phyloP scores from a whole-genome alignment of 75 land plant species.

The Selaginella moellendorffii region DNA sequence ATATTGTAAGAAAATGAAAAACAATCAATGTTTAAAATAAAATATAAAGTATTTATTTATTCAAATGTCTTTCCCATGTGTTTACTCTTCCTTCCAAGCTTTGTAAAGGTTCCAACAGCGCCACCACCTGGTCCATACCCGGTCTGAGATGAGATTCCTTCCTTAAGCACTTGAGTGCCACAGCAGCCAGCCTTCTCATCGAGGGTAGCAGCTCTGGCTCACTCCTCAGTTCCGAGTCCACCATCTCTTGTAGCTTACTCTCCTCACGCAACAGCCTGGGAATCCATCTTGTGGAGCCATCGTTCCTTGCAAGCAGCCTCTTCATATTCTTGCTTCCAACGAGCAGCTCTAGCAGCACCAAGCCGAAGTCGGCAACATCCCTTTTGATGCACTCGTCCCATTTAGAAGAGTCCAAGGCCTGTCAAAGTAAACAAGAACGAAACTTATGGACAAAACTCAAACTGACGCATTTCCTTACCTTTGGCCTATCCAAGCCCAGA shows the following conservation, averaged over 20 bases:
- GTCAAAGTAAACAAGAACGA: too few relatives aligned
- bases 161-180: not conserved
- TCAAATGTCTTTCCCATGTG: too few relatives aligned
- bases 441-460: too few relatives aligned
- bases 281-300: not conserved
- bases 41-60: too few relatives aligned
- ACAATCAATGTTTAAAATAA: too few relatives aligned
- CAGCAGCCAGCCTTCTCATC: not conserved
- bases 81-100: too few relatives aligned
- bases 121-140: not conserved
- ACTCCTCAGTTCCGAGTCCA: not conserved
- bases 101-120: not conserved
- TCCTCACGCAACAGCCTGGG: not conserved
- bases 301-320: not conserved
- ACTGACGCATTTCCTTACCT: too few relatives aligned
- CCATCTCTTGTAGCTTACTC: not conserved
- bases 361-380: not conserved
- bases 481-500: not conserved
- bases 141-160: not conserved
- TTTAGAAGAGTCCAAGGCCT: too few relatives aligned
- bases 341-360: not conserved
- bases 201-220: not conserved
- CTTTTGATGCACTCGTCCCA: not conserved
- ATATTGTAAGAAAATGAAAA: too few relatives aligned
- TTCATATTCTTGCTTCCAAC: not conserved